phyloP scores from a whole-genome alignment of 441 rosid genomes.

The Euphorbia celastroides region DNA sequence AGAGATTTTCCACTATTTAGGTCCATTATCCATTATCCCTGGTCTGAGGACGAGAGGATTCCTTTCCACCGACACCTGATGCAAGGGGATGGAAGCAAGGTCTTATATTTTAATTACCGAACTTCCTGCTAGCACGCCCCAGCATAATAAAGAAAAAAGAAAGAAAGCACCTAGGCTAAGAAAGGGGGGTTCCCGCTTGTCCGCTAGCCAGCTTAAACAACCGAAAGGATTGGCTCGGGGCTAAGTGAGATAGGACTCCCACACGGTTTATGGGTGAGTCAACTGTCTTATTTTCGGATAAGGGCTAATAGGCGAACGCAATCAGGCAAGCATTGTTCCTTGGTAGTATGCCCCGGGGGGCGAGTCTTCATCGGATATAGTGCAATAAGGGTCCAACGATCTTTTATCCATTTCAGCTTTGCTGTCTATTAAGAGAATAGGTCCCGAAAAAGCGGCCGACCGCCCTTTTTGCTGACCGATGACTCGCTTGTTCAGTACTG shows the following conservation, averaged over 20 bases:
- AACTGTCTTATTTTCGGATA: neutral
- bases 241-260: neutral
- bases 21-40: too few relatives aligned
- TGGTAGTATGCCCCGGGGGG: too few relatives aligned
- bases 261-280: neutral
- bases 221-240: constrained; percentile 1
- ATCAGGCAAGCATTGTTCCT: too few relatives aligned
- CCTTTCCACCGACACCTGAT: too few relatives aligned
- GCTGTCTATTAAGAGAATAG: neutral
- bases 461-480: constrained; percentile 1
- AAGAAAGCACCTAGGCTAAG: constrained; percentile 1
- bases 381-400: neutral
- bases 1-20: too few relatives aligned
- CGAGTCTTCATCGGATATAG: too few relatives aligned
- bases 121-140: too few relatives aligned
- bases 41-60: too few relatives aligned
- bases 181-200: neutral
- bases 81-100: too few relatives aligned
- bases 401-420: neutral
- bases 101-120: too few relatives aligned
- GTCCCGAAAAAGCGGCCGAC: constrained; percentile 2
- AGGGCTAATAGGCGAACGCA: too few relatives aligned
- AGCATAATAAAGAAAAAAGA: neutral
- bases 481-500: neutral
- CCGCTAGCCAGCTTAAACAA: constrained; percentile 1